Conservation (phyloP, 2,329 filamentous ascomycete genomes). For the Samsoniella hepiali region DNA sequence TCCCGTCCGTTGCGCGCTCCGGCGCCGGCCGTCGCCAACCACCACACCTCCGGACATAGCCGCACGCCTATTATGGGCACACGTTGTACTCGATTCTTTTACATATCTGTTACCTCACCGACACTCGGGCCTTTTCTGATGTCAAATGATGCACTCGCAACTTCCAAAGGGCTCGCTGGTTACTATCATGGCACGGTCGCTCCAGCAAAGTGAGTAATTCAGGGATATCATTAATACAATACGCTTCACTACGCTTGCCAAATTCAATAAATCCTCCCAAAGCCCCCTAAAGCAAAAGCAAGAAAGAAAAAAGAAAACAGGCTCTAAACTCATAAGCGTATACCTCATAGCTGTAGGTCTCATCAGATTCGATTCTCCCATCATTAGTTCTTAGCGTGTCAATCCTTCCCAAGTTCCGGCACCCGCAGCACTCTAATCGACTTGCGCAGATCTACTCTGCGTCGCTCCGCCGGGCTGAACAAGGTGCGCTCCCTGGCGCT, state of each 20-base stretch:
- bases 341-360: neutral
- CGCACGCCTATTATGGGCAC: neutral
- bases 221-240: constrained; percentile 3
- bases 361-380: neutral
- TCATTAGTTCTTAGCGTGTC: neutral
- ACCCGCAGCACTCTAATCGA: constrained; percentile 37
- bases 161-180: neutral
- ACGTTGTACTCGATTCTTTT: constrained; percentile 10
- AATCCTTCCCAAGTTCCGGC: constrained; percentile 1
- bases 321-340: neutral
- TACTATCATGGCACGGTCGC: neutral
- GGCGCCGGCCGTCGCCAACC: constrained; percentile 3
- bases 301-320: too few relatives aligned
- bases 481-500: constrained; percentile 26
- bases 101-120: constrained; percentile 3
- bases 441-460: constrained; percentile 35
- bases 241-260: neutral
- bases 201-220: neutral
- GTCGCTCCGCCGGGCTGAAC: constrained; percentile 30
- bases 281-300: neutral
- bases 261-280: neutral
- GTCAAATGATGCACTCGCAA: neutral
- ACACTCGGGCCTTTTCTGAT: neutral
- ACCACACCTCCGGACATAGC: neutral
- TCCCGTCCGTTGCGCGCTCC: neutral